Conservation (phyloP, 768 basidiomycete species). For the Calocybe gangraenosa region DNA sequence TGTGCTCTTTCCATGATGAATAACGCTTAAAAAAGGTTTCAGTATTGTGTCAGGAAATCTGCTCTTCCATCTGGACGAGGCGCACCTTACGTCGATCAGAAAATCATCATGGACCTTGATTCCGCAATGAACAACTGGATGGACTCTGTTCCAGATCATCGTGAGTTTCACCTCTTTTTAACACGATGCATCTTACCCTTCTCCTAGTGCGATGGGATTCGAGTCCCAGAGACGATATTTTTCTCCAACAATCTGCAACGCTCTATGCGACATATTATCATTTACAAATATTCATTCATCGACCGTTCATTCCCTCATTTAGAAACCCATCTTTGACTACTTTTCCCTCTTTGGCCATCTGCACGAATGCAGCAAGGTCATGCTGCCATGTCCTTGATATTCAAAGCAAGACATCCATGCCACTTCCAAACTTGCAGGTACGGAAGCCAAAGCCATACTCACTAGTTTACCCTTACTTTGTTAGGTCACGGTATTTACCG, state of each 20-base stretch:
- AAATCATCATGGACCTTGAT: slow-evolving; percentile 68
- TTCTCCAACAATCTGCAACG: slow-evolving; percentile 54
- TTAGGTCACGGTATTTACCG: slow-evolving; percentile 32
- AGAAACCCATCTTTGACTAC: slow-evolving; percentile 35
- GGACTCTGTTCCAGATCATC: slow-evolving; percentile 59
- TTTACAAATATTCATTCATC: slow-evolving; percentile 70
- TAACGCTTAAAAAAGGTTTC: not conserved
- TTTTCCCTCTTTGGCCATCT: slow-evolving; percentile 72
- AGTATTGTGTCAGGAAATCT: slow-evolving; percentile 74
- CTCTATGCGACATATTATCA: slow-evolving; percentile 44
- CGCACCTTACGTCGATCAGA: slow-evolving; percentile 51
- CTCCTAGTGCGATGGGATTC: slow-evolving; percentile 42
- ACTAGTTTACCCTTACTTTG: not conserved
- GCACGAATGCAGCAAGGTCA: slow-evolving; percentile 80
- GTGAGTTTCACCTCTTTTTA: slow-evolving; percentile 36
- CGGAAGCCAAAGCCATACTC: no score
- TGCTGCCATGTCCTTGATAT: slow-evolving; percentile 67
- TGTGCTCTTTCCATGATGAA: not conserved
- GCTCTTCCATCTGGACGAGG: slow-evolving; percentile 44
- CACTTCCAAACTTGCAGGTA: slow-evolving; percentile 35
- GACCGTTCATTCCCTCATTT: slow-evolving; percentile 72
- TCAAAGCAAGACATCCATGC: slow-evolving; percentile 31
- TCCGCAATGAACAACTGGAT: slow-evolving; percentile 78
- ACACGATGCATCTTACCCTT: slow-evolving; percentile 22
- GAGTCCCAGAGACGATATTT: slow-evolving; percentile 28